phyloP scores from a whole-genome alignment of 75 land plant genomes.

The Cupressus sempervirens region DNA sequence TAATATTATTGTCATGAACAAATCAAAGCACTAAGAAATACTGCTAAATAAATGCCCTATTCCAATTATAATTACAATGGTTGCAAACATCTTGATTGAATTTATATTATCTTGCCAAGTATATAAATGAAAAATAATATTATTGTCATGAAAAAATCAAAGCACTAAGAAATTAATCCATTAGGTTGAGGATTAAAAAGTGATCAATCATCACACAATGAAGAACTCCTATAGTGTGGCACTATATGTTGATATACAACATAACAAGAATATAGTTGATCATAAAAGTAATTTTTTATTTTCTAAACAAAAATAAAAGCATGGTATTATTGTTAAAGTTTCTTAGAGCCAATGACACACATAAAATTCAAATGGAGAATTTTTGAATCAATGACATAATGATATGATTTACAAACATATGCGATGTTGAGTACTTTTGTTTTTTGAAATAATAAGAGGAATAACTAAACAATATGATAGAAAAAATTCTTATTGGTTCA shows the following conservation, averaged over 20 bases:
- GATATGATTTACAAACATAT: too few relatives aligned
- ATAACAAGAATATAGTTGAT: background rate
- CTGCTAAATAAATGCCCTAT: too few relatives aligned
- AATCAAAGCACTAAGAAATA: too few relatives aligned
- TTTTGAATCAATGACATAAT: background rate
- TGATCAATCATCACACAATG: slow-evolving; percentile 64
- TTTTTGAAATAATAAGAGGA: too few relatives aligned
- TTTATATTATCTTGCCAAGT: slow-evolving; percentile 72
- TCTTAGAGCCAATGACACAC: background rate
- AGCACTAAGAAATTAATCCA: background rate
- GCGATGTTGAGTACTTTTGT: too few relatives aligned
- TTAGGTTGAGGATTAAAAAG: background rate
- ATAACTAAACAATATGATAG: too few relatives aligned
- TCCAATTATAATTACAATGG: slow-evolving; percentile 87
- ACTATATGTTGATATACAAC: slow-evolving; percentile 73
- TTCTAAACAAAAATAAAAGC: background rate
- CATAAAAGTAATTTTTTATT: background rate
- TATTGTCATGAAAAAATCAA: background rate
- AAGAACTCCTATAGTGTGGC: slow-evolving; percentile 79
- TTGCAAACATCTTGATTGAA: slow-evolving; percentile 81
- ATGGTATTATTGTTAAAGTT: background rate
- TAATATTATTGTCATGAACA: too few relatives aligned
- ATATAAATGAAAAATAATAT: background rate
- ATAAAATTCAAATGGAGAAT: background rate
- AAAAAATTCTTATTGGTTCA: too few relatives aligned